A percentile compares a stretch with the other conserved stretches of the same genome.
Evolutionary conservation across 2,329 filamentous ascomycete genomes (phyloP).

Genomic region (Colletotrichum somersetense): DNA sequence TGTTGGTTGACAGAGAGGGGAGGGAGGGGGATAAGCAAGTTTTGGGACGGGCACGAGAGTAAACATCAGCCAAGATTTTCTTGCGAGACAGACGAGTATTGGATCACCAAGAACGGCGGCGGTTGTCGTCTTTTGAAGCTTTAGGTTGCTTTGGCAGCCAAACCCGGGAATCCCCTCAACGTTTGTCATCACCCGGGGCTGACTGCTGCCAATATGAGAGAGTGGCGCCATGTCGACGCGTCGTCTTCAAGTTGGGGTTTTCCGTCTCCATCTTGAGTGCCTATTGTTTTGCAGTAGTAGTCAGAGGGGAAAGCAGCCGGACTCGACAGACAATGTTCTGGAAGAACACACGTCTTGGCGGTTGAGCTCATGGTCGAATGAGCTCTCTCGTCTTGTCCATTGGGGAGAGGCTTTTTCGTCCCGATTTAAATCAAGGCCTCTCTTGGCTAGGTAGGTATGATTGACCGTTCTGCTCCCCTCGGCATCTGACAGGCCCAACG

Average conservation of each 20-base stretch:
- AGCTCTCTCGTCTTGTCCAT: neutral
- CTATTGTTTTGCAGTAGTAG: too few relatives aligned
- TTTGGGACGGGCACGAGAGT: constrained; percentile 2
- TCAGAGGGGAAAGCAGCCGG: neutral
- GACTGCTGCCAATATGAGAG: constrained; percentile 2
- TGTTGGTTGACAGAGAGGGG: neutral
- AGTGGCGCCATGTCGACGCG: constrained; percentile 26
- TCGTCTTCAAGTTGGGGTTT: neutral
- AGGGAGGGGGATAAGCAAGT: neutral
- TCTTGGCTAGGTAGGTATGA: neutral
- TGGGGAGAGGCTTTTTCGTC: neutral
- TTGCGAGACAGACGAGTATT: neutral
- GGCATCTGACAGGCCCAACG: constrained; percentile 2
- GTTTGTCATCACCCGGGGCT: neutral
- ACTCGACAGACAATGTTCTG: neutral
- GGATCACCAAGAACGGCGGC: neutral
- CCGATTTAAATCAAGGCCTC: neutral
- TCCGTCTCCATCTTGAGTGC: neutral
- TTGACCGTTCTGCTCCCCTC: neutral
- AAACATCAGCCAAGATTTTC: neutral
- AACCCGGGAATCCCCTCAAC: neutral
- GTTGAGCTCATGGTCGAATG: neutral
- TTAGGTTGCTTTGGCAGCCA: neutral
- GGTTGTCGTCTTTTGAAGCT: neutral
- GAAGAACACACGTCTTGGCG: neutral